Base-by-base conservation (phyloP, 2,329 filamentous ascomycete genomes). In the Talaromyces piceae region DNA sequence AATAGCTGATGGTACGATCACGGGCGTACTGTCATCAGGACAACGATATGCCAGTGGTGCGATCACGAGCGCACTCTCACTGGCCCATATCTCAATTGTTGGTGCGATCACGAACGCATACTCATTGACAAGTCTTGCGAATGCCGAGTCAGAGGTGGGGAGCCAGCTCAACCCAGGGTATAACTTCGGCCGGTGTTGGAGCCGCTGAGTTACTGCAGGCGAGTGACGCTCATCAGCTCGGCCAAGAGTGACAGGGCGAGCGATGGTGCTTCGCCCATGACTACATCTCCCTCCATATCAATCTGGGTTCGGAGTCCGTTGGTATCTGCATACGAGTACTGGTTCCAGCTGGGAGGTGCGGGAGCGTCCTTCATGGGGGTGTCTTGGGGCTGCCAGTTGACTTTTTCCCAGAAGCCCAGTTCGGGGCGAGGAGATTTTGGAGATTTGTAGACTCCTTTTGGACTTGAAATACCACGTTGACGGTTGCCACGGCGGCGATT, bases 241-340 rank as follows among this genome's bases (percentile, higher is more conserved):
- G 39, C 13, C 23, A 43, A 16, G n/a, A 48, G 46, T 23, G 31
- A 39, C 11, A 41, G 22, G 6, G 31, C 25, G 31, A 49, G 46
- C 20, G 45, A 31, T 23, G 46, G 51, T 9, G 51, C 51, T 46
- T 52, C 51, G 16, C 51, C 46, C 51, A 52, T 52, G 16, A 49
- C 23, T 26, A 52, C 20, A n/a, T 52, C 51, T 11, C 46, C 51
- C 12, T 47, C 31, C 25, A 33, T n/a, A 25, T 52, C 51, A 22
- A 52, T 27, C 31, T 41, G 27, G 25, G 45, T 52, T 5, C 23
- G 26, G 28, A 45, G 23, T 28, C 51, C 45, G 16, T 52, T 41
- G 23, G 45, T 45, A 22, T 52, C 27, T 25, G 37, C 41, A 33
- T 49, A 33, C 20, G 27, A 43, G 39, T 44, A 18, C 30, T 47